Conservation (phyloP, 75 land plant species). For the Cupressus sempervirens region DNA sequence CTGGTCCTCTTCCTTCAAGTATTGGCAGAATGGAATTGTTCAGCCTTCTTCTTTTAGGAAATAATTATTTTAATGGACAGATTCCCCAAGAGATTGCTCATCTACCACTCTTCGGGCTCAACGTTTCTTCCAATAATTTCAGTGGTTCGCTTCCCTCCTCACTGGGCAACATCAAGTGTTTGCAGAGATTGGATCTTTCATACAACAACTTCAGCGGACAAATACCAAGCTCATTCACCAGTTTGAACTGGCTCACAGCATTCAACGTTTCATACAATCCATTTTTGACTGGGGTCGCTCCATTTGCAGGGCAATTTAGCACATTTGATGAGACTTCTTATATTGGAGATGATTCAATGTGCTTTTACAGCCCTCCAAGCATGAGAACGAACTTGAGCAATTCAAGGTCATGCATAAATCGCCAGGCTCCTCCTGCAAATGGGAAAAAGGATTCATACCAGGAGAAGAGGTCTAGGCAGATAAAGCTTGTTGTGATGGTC, state of each 20-base stretch:
- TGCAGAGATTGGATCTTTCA: constrained; percentile 61
- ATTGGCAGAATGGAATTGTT: constrained; percentile 38
- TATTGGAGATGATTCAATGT: constrained; percentile 45
- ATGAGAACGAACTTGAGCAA: constrained; percentile 1
- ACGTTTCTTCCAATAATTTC: constrained; percentile 47
- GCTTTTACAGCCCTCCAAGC: constrained; percentile 7
- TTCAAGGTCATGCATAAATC: neutral
- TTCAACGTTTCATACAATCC: constrained; percentile 75
- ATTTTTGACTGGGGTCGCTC: constrained; percentile 36
- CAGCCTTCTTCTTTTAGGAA: constrained; percentile 43
- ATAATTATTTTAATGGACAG: constrained; percentile 38
- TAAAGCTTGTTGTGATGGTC: neutral
- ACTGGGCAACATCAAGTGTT: constrained; percentile 41
- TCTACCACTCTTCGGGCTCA: constrained; percentile 42
- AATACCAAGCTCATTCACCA: constrained; percentile 35
- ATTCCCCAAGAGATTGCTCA: constrained; percentile 36
- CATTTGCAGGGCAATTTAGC: constrained; percentile 45
- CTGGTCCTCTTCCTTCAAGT: constrained; percentile 39
- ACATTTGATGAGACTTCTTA: constrained; percentile 54
- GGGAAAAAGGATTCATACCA: neutral
- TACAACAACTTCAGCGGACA: constrained; percentile 67
- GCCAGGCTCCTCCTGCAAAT: neutral
- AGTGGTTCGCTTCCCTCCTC: constrained; percentile 48
- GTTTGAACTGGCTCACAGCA: constrained; percentile 39
- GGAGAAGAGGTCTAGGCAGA: neutral